Evolutionary conservation across 352 stramenopile species (phyloP).

Genomic region (Phytophthora nicotianae): DNA sequence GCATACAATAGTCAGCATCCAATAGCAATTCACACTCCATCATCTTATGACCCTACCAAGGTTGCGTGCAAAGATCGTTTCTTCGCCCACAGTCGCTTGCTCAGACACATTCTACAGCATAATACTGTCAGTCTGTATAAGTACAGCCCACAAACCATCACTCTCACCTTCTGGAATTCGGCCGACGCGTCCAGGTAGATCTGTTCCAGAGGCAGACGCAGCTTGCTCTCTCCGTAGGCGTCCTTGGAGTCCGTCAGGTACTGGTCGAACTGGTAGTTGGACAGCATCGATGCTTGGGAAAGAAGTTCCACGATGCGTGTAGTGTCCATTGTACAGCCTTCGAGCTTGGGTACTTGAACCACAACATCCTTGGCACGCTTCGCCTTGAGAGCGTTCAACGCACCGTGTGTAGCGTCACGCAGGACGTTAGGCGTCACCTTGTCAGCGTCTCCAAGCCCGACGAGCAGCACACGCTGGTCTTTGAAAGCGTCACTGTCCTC

Average conservation of each 20-base stretch:
- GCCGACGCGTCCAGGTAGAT: conserved; percentile 62
- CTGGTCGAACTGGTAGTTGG: conserved; percentile 89
- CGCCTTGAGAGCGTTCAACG: conserved; percentile 49
- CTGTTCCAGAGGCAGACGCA: conserved; percentile 65
- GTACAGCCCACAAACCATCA: background rate
- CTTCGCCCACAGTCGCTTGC: conserved; percentile 70
- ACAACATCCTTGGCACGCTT: conserved; percentile 64
- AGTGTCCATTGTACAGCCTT: conserved; percentile 31
- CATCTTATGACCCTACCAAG: conserved; percentile 43
- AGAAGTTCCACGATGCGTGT: conserved; percentile 69
- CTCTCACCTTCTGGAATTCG: conserved; percentile 62
- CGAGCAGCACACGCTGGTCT: conserved; percentile 68
- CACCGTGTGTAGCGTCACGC: conserved; percentile 71
- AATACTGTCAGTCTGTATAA: conserved; percentile 3
- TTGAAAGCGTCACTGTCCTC: conserved; percentile 37
- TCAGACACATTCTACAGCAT: conserved; percentile 56
- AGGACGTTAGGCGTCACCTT: conserved; percentile 71
- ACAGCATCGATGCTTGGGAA: conserved; percentile 78
- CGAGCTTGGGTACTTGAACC: conserved; percentile 55
- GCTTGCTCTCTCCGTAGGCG: conserved; percentile 65
- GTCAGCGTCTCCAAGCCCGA: conserved; percentile 70
- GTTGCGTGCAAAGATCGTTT: conserved; percentile 88
- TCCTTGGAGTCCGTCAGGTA: conserved; percentile 70
- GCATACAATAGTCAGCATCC: background rate
- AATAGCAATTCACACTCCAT: background rate